Conservation (phyloP, 176 grass and related monocot species). For the Elymus sibiricus region DNA sequence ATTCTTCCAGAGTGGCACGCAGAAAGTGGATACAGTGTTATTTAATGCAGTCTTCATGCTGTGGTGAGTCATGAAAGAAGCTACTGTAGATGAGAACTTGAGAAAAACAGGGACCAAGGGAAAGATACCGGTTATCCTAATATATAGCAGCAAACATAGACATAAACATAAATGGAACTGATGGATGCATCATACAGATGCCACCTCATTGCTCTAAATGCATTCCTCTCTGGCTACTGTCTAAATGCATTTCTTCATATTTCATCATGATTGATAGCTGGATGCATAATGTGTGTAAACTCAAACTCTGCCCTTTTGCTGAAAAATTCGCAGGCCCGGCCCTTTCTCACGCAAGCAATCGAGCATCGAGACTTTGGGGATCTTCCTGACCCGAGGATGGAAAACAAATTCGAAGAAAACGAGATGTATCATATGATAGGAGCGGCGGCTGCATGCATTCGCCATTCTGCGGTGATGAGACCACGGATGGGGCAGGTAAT, state of each 20-base stretch:
- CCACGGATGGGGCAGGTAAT: constrained; percentile 94
- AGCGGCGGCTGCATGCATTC: constrained; percentile 85
- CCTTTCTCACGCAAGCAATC: constrained; percentile 60
- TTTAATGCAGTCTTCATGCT: constrained; percentile 31
- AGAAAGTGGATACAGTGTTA: constrained; percentile 35
- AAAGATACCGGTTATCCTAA: constrained; percentile 16
- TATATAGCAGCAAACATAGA: constrained; percentile 16
- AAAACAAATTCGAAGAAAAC: constrained; percentile 59
- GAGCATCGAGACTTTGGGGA: constrained; percentile 65
- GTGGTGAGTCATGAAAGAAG: constrained; percentile 32
- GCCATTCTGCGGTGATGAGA: constrained; percentile 83
- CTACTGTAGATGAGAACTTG: constrained; percentile 12
- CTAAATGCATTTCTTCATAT: background rate
- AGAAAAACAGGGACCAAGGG: constrained; percentile 13
- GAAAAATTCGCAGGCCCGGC: constrained; percentile 64
- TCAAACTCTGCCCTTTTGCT: constrained; percentile 18
- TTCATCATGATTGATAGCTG: background rate
- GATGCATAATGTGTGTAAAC: constrained; percentile 17
- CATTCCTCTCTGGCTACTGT: background rate
- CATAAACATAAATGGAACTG: constrained; percentile 13
- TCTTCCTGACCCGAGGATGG: constrained; percentile 76
- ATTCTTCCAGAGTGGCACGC: constrained; percentile 49
- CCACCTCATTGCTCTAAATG: background rate
- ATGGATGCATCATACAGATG: background rate
- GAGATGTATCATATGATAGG: constrained; percentile 91